These are phyloP conservation scores for Asparagopsis taxiformis DNA, from an alignment of 31 red algal species.

Conservation along the genomic window DNA sequence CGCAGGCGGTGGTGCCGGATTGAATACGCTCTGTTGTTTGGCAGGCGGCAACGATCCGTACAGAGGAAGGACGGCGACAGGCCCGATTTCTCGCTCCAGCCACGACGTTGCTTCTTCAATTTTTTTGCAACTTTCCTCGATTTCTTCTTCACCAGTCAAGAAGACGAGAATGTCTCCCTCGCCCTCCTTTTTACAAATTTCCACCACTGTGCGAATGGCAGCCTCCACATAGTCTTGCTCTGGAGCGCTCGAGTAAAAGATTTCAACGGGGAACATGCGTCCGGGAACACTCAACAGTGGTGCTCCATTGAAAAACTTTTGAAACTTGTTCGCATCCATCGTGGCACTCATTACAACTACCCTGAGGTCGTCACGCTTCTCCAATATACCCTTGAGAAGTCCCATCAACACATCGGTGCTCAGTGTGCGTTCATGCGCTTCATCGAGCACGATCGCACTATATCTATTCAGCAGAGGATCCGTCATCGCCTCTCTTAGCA, in stretches of 20 bases:
- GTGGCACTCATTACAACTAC: slow-evolving; percentile 88
- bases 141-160: slow-evolving; percentile 95
- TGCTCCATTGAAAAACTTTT: slow-evolving; percentile 81
- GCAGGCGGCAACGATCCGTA: slow-evolving; percentile 80
- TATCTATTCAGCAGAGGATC: slow-evolving; percentile 71
- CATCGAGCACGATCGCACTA: slow-evolving; percentile 85
- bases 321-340: slow-evolving; percentile 85
- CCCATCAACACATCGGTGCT: slow-evolving; percentile 94
- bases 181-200: slow-evolving; percentile 62
- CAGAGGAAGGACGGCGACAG: slow-evolving; percentile 69
- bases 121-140: slow-evolving; percentile 62
- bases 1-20: slow-evolving; percentile 41
- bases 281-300: slow-evolving; percentile 88
- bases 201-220: slow-evolving; percentile 45
- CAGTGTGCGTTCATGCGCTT: slow-evolving; percentile 96
- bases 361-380: slow-evolving; percentile 60
- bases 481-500: slow-evolving; percentile 86
- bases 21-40: slow-evolving; percentile 84
- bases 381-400: slow-evolving; percentile 63
- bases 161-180: slow-evolving; percentile 92
- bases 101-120: slow-evolving; percentile 20
- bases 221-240: slow-evolving; percentile 54
- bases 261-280: slow-evolving; percentile 86
- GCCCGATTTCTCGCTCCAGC: slow-evolving; percentile 24
- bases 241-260: slow-evolving; percentile 56